These are phyloP conservation scores for Cladosporium oxysporum DNA, from an alignment of 2,329 filamentous ascomycete species.

Conservation along the genomic window DNA sequence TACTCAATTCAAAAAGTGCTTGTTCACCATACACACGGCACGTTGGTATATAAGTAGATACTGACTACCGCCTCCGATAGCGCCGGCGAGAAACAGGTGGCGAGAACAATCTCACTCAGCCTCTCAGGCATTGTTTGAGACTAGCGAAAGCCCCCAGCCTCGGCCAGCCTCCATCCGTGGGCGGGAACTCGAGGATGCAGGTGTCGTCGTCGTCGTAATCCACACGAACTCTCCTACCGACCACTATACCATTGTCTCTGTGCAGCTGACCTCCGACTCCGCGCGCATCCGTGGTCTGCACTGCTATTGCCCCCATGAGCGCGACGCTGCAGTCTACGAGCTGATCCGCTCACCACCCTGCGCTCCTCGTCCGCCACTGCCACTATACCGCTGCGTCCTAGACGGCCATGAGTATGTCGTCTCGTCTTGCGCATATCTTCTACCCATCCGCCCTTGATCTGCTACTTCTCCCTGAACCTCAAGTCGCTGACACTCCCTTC, in stretches of 20 bases:
- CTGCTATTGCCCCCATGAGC: conserved; percentile 4
- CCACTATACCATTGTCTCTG: not conserved
- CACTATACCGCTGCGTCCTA: not conserved
- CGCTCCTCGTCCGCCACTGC: not conserved
- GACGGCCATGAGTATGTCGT: conserved; percentile 44
- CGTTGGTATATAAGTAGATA: no score
- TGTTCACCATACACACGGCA: not conserved
- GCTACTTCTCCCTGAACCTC: conserved; percentile 20
- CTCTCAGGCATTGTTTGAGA: no score
- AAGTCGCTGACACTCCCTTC: not conserved
- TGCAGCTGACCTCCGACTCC: not conserved
- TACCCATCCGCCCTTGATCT: not conserved
- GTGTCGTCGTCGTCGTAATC: not conserved
- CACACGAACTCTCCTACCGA: not conserved
- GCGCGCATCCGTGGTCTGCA: not conserved
- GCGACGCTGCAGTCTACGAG: not conserved
- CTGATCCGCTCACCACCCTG: conserved; percentile 13
- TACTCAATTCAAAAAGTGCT: not conserved
- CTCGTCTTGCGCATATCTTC: conserved; percentile 11
- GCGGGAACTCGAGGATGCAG: not conserved
- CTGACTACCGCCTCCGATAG: not conserved
- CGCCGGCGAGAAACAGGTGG: not conserved
- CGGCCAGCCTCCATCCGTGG: not conserved
- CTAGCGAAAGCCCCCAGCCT: not conserved
- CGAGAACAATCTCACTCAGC: no score